Evolutionary conservation across 345 rosid species (phyloP).

Genomic region (Gossypium sturtianum): DNA sequence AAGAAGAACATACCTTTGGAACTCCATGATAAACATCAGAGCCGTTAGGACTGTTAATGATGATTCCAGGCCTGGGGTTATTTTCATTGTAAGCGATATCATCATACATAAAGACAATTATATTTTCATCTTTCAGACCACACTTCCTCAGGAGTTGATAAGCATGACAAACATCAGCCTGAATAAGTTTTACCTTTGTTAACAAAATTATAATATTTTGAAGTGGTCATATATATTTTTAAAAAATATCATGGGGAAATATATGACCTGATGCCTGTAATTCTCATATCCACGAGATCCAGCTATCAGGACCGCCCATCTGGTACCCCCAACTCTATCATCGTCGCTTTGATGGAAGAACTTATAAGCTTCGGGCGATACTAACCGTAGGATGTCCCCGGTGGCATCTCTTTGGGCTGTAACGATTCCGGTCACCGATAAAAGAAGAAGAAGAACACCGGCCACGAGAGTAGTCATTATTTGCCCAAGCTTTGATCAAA

Average conservation of each 20-base stretch:
- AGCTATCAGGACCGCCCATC: conserved; percentile 95
- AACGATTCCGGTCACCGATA: conserved; percentile 27
- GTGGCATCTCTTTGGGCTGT: conserved; percentile 30
- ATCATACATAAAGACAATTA: conserved; percentile 91
- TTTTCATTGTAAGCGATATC: conserved; percentile 70
- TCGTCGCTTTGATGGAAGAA: conserved; percentile 42
- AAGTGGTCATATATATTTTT: not conserved
- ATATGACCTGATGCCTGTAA: conserved; percentile 84
- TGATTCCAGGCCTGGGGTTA: conserved; percentile 82
- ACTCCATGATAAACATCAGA: conserved; percentile 86
- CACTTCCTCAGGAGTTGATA: conserved; percentile 89
- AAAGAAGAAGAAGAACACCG: conserved; percentile 29
- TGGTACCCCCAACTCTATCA: conserved; percentile 51
- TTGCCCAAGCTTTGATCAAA: no score
- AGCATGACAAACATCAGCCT: conserved; percentile 94
- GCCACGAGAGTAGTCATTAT: conserved; percentile 27
- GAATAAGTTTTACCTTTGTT: conserved; percentile 5
- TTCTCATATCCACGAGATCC: conserved; percentile 96
- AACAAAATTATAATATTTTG: no score
- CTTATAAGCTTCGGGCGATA: conserved; percentile 50
- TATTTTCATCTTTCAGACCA: conserved; percentile 86
- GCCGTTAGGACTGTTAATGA: conserved; percentile 79
- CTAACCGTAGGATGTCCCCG: conserved; percentile 46
- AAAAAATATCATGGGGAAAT: not conserved
- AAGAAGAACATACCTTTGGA: conserved; percentile 55